Evolutionary conservation across 75 land plant genomes (phyloP).

Genomic region (Pinus taeda): DNA sequence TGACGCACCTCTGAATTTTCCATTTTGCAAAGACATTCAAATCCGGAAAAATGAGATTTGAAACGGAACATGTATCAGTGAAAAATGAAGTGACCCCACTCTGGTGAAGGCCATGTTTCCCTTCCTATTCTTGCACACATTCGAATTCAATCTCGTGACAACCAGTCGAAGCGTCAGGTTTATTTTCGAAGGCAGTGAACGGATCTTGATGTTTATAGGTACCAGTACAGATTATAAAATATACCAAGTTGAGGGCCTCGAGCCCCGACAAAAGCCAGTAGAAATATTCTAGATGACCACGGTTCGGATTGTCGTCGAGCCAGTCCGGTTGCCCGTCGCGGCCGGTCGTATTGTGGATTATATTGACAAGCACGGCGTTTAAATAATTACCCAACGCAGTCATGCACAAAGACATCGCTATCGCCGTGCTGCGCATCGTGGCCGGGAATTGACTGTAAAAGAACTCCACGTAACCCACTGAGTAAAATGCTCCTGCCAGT

Average conservation of each 20-base stretch:
- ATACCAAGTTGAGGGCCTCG: not conserved
- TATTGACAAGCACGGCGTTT: not conserved
- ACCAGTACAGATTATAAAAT: not conserved
- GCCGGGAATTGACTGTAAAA: conserved; percentile 17
- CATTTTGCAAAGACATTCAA: no score
- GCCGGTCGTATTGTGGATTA: conserved; percentile 5
- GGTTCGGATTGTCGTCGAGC: conserved; percentile 13
- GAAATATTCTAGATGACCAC: not conserved
- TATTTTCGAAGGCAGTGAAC: not conserved
- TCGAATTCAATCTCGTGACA: no score
- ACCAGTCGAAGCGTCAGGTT: no score
- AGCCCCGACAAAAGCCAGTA: conserved; percentile 11
- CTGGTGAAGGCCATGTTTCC: no score
- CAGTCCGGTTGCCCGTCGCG: conserved; percentile 1
- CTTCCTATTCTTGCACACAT: no score
- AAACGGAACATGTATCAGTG: no score
- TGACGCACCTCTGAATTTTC: no score
- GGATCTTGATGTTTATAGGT: not conserved
- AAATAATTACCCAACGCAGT: conserved; percentile 15
- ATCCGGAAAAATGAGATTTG: no score
- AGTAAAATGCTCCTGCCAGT: conserved; percentile 8
- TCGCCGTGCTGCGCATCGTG: conserved; percentile 16
- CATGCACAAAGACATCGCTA: conserved; percentile 20
- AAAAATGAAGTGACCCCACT: no score
- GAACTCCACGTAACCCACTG: conserved; percentile 18